Conservation (phyloP, 768 basidiomycete genomes). For the Auricularia cornea region DNA sequence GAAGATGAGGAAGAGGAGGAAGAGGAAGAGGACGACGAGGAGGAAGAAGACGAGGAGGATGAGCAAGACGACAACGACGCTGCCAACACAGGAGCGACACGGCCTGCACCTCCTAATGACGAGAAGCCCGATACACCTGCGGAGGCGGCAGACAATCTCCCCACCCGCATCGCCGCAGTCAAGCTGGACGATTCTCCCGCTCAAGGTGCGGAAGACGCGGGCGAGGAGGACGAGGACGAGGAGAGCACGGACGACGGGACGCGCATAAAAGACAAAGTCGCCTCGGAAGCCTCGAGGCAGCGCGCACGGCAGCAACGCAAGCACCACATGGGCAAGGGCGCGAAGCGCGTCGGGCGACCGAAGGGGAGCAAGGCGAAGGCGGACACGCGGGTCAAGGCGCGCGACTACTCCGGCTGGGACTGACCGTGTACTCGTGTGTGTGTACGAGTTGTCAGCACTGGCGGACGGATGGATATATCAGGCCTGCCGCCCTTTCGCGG, state of each 20-base stretch:
- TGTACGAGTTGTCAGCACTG: too few species aligned
- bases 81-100: too few species aligned
- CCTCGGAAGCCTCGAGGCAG: constrained; percentile 48
- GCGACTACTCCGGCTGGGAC: constrained; percentile 35
- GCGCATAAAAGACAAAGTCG: constrained; percentile 27
- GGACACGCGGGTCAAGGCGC: constrained; percentile 49
- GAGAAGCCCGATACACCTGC: background rate
- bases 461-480: too few species aligned
- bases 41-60: constrained; percentile 7
- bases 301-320: constrained; percentile 61
- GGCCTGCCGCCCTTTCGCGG: too few species aligned
- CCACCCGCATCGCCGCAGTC: background rate
- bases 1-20: constrained; percentile 24
- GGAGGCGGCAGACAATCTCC: background rate
- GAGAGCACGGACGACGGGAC: constrained; percentile 7
- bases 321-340: constrained; percentile 67
- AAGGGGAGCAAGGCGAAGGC: constrained; percentile 84
- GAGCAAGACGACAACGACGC: constrained; percentile 6
- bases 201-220: background rate
- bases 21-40: constrained; percentile 13
- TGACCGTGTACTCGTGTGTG: constrained; percentile 22
- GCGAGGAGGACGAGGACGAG: constrained; percentile 16
- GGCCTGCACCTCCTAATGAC: too few species aligned
- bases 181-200: background rate
- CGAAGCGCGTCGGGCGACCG: constrained; percentile 47